These are phyloP conservation scores for Cercospora janseana DNA, from an alignment of 2,329 filamentous ascomycete species.

Conservation along the genomic window DNA sequence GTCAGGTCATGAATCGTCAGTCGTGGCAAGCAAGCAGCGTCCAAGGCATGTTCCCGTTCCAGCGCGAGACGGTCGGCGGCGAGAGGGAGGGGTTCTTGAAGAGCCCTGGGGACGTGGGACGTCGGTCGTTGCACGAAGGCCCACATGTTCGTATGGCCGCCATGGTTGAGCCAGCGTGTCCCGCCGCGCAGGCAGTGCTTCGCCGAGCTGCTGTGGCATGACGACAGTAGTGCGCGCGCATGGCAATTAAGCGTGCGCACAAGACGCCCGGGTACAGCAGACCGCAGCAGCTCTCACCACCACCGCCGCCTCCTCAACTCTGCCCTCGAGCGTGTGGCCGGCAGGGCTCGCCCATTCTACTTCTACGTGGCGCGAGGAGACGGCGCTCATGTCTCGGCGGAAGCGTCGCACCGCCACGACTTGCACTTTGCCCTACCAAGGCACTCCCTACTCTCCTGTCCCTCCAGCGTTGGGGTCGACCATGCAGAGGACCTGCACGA, in stretches of 20 bases:
- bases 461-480: too few species aligned
- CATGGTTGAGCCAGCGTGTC: not conserved
- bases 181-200: not conserved
- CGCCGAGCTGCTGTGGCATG: not conserved
- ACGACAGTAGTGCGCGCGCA: too few species aligned
- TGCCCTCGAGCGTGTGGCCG: not conserved
- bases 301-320: not conserved
- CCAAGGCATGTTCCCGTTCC: not conserved
- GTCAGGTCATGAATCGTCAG: constrained; percentile 12
- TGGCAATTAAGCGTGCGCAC: too few species aligned
- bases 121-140: not conserved
- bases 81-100: not conserved
- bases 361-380: too few species aligned
- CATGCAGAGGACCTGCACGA: constrained; percentile 9
- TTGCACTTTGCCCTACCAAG: not conserved
- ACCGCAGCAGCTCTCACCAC: not conserved
- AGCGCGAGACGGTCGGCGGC: not conserved
- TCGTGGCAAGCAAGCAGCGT: not conserved
- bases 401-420: not conserved
- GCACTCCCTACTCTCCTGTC: too few species aligned
- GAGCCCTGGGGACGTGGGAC: not conserved
- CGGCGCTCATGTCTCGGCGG: not conserved
- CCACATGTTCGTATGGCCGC: constrained; percentile 11
- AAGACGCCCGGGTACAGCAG: not conserved
- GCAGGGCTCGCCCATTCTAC: too few species aligned